Evolutionary conservation across 1,284 basidiomycete species (phyloP), one percentile per base, ranked within the genome.

Genomic region (Schizopora paradoxa): DNA sequence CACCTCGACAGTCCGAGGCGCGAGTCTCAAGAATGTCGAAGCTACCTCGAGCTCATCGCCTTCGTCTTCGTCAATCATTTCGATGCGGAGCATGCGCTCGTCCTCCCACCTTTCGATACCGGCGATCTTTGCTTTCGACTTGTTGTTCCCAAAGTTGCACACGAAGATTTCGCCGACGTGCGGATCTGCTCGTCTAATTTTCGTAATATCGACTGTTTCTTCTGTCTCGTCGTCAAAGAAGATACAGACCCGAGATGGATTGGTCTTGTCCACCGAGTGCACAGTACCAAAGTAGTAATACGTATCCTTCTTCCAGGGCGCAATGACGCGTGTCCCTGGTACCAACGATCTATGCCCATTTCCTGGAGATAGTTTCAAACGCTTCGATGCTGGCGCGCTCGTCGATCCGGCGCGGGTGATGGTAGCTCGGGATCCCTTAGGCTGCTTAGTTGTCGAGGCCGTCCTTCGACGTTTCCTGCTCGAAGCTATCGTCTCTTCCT

Each of bases 281-380:
- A 85, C 67, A 21, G 64, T 66, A 7, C 82, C 86, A 4, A 79
- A 58, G 56, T 82, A 87, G 60, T 74, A 88, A 50, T 74, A 68
- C 1, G 70, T 73, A 46, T 79, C 74, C 36, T 62, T 58, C 51
- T 69, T 75, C 81, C 82, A 86, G 7, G 80, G 57, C 1, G 81
- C 85, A 53, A 85, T 79, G 11, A 88, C 81, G 2, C 75, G 75
- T 10, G 79, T 74, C 28, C 58, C 57, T 52, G n/a, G 58, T 52
- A 21, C 41, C 41, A 11, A 54, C 28, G 29, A 43, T 34, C 22
- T 40, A 43, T 8, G 37, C 6, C 14, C 11, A 10, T 23, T 22
- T 40, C 37, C 18, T 11, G 23, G 51, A 48, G n/a, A n/a, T n/a
- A n/a, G n/a, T n/a, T n/a, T n/a, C n/a, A n/a, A n/a, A 16, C 57